These are phyloP conservation scores for Scopulariopsis brevicaulis DNA, from an alignment of 2,329 filamentous ascomycete species.

Conservation along the genomic window DNA sequence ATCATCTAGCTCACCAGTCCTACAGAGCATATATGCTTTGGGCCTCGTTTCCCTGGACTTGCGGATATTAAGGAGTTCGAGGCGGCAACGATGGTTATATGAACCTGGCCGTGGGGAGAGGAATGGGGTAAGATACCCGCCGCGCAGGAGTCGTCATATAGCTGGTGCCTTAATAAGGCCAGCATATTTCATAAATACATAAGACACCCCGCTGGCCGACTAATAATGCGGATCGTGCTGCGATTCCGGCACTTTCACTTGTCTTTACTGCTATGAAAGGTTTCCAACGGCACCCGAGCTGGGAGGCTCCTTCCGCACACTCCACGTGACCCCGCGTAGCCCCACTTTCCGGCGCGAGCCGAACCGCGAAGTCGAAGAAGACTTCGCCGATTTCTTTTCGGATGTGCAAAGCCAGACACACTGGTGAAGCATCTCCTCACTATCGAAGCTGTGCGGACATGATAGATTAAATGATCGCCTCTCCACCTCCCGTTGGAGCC, in stretches of 20 bases:
- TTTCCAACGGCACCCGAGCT: background rate
- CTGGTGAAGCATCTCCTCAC: background rate
- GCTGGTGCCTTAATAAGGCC: background rate
- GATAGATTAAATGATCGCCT: background rate
- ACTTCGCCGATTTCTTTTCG: conserved; percentile 8
- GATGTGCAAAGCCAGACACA: background rate
- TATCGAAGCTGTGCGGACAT: background rate
- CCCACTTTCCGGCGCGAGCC: conserved; percentile 7
- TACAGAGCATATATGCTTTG: no score
- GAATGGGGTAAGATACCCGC: background rate
- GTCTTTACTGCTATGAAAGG: background rate
- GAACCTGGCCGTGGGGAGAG: no score
- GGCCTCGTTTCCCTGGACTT: no score
- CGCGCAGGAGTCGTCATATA: background rate
- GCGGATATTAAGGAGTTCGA: no score
- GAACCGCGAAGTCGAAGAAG: conserved; percentile 4
- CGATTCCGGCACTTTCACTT: background rate
- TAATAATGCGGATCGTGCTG: background rate
- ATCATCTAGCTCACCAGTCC: no score
- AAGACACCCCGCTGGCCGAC: background rate
- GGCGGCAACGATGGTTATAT: no score
- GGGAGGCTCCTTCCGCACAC: background rate
- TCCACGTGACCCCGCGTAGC: background rate
- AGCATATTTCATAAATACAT: background rate
- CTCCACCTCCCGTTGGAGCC: background rate